A percentile compares a stretch with the other conserved stretches of the same genome.
These are phyloP conservation scores for Metarhizium robertsii DNA, from an alignment of 2,329 filamentous ascomycete species.

Conservation along the genomic window DNA sequence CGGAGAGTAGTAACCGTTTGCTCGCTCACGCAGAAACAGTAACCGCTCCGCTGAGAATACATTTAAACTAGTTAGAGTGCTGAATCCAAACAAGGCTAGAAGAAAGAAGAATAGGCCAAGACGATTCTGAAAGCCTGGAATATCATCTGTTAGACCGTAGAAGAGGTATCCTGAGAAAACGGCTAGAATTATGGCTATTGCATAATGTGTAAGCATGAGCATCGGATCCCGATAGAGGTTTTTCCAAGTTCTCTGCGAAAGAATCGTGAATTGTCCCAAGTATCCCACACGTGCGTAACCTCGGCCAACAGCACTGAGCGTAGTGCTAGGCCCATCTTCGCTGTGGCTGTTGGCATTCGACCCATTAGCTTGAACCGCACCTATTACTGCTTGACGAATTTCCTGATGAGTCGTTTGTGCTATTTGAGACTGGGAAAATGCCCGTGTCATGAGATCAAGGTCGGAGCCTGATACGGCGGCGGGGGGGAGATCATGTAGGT, in stretches of 20 bases:
- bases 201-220: constrained; percentile 97
- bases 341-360: constrained; percentile 44
- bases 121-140: constrained; percentile 94
- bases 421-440: constrained; percentile 71
- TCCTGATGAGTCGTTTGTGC: constrained; percentile 66
- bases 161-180: constrained; percentile 94
- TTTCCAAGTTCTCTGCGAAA: constrained; percentile 88
- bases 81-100: constrained; percentile 91
- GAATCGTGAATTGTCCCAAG: constrained; percentile 73
- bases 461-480: constrained; percentile 59
- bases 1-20: constrained; percentile 93
- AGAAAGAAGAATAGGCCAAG: constrained; percentile 97
- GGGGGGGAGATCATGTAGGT: constrained; percentile 54
- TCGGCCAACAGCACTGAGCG: constrained; percentile 55
- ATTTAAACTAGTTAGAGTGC: constrained; percentile 84
- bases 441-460: constrained; percentile 69
- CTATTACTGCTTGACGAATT: constrained; percentile 59
- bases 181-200: constrained; percentile 87
- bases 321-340: constrained; percentile 36
- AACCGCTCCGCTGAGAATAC: constrained; percentile 89
- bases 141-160: constrained; percentile 92
- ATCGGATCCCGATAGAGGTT: constrained; percentile 97
- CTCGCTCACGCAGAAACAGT: constrained; percentile 84
- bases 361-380: constrained; percentile 59
- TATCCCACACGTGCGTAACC: constrained; percentile 78